Evolutionary conservation across 2,329 filamentous ascomycete species (phyloP).

Genomic region (Ilyonectria robusta): DNA sequence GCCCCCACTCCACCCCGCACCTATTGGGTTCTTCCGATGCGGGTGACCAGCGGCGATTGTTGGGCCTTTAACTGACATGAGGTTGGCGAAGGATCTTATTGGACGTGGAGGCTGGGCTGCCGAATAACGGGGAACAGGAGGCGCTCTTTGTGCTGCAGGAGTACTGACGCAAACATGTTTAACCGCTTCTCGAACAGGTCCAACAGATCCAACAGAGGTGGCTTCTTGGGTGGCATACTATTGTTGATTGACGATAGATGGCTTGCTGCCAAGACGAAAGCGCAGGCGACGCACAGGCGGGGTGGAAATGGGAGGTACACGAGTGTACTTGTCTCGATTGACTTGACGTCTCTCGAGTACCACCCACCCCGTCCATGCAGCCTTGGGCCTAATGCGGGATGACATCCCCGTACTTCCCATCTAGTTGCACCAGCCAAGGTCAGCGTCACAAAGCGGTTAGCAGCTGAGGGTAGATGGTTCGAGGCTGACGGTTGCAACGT

Average conservation of each 20-base stretch:
- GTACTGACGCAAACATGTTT: background rate
- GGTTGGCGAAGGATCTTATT: background rate
- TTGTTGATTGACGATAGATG: background rate
- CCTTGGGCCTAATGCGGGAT: constrained; percentile 20
- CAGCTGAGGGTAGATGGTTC: constrained; percentile 19
- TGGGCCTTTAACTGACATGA: background rate
- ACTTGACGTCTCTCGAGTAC: background rate
- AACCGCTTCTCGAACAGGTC: background rate
- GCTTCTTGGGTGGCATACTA: background rate
- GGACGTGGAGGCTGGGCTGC: background rate
- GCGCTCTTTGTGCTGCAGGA: background rate
- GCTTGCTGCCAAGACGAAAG: background rate
- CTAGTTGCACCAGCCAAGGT: constrained; percentile 6
- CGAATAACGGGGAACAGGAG: background rate
- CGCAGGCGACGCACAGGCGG: background rate
- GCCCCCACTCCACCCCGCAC: constrained; percentile 12
- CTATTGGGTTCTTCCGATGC: constrained; percentile 14
- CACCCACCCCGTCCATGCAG: constrained; percentile 8
- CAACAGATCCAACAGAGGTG: background rate
- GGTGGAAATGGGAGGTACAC: background rate
- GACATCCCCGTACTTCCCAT: constrained; percentile 6
- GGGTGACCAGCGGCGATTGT: constrained; percentile 29
- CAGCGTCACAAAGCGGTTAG: constrained; percentile 13
- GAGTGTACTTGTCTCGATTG: constrained; percentile 11
- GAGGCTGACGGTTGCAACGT: constrained; percentile 29